Conservation (phyloP, 331 rosid species). For the Malus hybrid region DNA sequence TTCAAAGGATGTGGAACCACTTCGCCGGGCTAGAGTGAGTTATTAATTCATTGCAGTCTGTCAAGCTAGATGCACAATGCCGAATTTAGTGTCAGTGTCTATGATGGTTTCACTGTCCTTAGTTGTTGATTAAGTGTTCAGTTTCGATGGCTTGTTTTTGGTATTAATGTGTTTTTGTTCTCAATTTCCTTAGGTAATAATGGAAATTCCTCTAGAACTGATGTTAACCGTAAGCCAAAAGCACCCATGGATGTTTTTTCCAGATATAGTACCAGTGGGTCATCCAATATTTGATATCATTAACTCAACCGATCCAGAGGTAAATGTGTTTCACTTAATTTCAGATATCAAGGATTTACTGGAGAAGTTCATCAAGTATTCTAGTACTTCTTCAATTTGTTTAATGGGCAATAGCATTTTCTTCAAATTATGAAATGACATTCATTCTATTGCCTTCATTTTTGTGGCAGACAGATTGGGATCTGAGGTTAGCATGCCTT, state of each 20-base stretch:
- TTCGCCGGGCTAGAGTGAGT: conserved; percentile 93
- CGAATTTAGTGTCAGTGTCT: background rate
- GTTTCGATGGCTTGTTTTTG: conserved; percentile 5
- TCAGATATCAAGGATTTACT: background rate
- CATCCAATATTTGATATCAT: conserved; percentile 95
- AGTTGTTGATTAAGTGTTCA: background rate
- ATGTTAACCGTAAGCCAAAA: conserved; percentile 86
- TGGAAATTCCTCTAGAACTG: conserved; percentile 93
- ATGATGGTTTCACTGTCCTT: background rate
- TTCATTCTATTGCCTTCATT: conserved; percentile 14
- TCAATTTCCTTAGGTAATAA: conserved; percentile 56
- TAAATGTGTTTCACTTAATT: conserved; percentile 15
- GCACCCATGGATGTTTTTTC: conserved; percentile 97
- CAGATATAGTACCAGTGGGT: conserved; percentile 84
- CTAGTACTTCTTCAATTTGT: background rate
- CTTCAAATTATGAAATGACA: background rate
- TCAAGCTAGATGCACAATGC: background rate
- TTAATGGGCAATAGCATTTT: background rate
- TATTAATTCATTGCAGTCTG: background rate
- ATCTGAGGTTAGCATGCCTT: conserved; percentile 83
- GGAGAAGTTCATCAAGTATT: background rate
- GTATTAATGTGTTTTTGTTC: conserved; percentile 14
- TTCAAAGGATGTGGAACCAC: conserved; percentile 93
- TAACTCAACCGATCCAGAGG: conserved; percentile 92
- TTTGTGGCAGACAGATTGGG: conserved; percentile 97